Percentiles rank a stretch among this genome's conserved stretches.
phyloP scores from a whole-genome alignment of 306 rosid species.

The Acacia acuminata region DNA sequence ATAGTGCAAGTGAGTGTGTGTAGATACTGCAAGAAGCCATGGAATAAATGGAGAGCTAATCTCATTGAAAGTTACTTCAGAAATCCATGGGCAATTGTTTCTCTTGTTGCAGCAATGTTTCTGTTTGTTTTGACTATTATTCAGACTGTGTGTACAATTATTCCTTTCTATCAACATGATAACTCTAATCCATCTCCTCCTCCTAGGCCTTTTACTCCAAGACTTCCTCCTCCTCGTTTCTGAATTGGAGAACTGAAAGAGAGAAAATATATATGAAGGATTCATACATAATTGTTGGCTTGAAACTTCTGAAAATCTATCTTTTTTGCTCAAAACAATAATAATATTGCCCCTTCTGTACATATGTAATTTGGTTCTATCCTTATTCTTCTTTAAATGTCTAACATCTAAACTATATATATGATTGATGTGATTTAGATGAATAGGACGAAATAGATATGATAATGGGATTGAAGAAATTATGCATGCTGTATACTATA shows the following conservation, averaged over 20 bases:
- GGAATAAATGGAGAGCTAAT: constrained; percentile 43
- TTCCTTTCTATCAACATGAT: not conserved
- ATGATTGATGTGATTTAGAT: too few relatives aligned
- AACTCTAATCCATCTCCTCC: not conserved
- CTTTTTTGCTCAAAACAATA: not conserved
- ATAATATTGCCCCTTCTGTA: not conserved
- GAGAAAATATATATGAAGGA: not conserved
- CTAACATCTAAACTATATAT: too few relatives aligned
- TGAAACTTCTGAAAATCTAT: not conserved
- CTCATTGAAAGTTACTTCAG: constrained; percentile 42
- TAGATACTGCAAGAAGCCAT: constrained; percentile 32
- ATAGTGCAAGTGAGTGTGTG: constrained; percentile 31
- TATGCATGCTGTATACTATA: too few relatives aligned
- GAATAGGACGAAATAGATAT: too few relatives aligned
- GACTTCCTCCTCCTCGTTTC: not conserved
- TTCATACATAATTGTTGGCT: not conserved
- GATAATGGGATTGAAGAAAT: too few relatives aligned
- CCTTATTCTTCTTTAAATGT: too few relatives aligned
- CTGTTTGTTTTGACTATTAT: constrained; percentile 37
- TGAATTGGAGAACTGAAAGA: not conserved
- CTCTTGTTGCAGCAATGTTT: constrained; percentile 33
- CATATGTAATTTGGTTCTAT: too few relatives aligned
- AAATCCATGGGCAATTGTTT: constrained; percentile 44
- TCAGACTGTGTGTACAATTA: constrained; percentile 13
- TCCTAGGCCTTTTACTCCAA: not conserved